Conservation (phyloP, 768 basidiomycete species). For the Auricularia heimuer region DNA sequence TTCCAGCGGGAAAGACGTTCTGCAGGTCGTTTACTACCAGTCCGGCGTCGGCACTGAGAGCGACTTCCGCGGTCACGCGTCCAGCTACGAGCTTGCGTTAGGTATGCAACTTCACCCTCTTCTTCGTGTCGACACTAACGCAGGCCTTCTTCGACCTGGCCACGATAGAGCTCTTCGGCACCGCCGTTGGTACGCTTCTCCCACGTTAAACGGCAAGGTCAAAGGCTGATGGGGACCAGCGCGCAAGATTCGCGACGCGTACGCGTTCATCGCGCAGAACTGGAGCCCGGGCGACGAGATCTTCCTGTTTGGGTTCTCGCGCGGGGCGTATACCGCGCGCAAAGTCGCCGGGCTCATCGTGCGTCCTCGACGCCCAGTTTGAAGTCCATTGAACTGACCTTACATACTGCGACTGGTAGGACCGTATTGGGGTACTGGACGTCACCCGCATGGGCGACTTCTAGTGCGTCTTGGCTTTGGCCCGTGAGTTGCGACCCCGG, state of each 20-base stretch:
- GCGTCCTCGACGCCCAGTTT: background rate
- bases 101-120: background rate
- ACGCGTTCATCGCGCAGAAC: conserved; percentile 12
- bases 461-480: background rate
- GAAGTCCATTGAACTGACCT: no score
- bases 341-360: conserved; percentile 10
- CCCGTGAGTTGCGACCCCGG: no score
- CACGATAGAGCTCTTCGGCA: background rate
- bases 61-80: conserved; percentile 2
- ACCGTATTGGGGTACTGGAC: conserved; percentile 10
- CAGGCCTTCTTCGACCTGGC: background rate
- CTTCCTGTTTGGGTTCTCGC: conserved; percentile 12
- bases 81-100: background rate
- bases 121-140: background rate
- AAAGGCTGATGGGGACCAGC: background rate
- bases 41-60: conserved; percentile 1
- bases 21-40: conserved; percentile 6
- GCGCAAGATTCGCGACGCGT: conserved; percentile 9
- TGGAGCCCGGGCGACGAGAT: conserved; percentile 4
- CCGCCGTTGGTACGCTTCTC: background rate
- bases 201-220: background rate
- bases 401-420: background rate
- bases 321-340: conserved; percentile 14
- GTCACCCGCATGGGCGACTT: conserved; percentile 9
- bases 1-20: background rate